These are phyloP conservation scores for Plasmodium malariae DNA, from an alignment of 169 alveolate genomes.

Conservation along the genomic window DNA sequence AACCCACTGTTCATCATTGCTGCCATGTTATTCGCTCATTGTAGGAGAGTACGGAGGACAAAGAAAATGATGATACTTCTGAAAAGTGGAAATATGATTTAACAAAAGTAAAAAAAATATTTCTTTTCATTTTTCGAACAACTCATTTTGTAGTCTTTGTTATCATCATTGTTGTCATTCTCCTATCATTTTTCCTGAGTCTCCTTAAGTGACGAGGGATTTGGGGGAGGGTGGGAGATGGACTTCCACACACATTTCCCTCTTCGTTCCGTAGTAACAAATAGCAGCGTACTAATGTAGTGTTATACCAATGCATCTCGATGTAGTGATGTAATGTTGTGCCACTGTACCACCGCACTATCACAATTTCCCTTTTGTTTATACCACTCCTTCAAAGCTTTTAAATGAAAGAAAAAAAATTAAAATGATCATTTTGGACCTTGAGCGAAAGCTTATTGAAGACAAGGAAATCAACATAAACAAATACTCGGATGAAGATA, in stretches of 20 bases:
- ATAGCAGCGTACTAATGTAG: too few relatives aligned
- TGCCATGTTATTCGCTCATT: too few relatives aligned
- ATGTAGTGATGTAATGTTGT: too few relatives aligned
- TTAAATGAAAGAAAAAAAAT: conserved; percentile 42
- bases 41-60: conserved; percentile 39
- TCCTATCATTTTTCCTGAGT: too few relatives aligned
- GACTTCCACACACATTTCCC: too few relatives aligned
- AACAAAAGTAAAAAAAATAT: conserved; percentile 20
- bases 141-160: not conserved
- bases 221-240: too few relatives aligned
- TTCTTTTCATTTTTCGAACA: not conserved
- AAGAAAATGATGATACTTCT: conserved; percentile 22
- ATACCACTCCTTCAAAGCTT: conserved; percentile 15
- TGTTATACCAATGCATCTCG: too few relatives aligned
- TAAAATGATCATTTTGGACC: conserved; percentile 15
- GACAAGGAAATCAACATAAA: conserved; percentile 18
- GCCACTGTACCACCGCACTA: not conserved
- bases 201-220: too few relatives aligned
- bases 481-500: not conserved
- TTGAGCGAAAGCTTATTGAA: conserved; percentile 28
- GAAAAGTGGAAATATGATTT: conserved; percentile 50
- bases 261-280: too few relatives aligned
- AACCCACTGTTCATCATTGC: too few relatives aligned
- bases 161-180: not conserved
- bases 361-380: not conserved